Evolutionary conservation across 2,329 filamentous ascomycete species (phyloP).

Genomic region (Colletotrichum sp.): DNA sequence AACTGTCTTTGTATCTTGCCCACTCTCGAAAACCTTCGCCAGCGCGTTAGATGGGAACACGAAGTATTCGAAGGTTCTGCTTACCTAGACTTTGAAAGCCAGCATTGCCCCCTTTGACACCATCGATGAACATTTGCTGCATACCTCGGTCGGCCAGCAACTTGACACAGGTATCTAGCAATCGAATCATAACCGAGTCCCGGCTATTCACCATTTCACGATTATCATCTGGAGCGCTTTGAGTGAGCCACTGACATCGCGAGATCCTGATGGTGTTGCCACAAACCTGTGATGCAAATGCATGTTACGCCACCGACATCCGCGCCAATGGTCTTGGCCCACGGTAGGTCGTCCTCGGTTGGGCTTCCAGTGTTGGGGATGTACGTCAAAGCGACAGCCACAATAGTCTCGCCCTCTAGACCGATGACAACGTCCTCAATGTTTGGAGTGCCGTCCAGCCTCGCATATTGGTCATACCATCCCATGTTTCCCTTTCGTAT

Average conservation of each 20-base stretch:
- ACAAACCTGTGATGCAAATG: slow-evolving; percentile 62
- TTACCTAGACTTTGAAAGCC: slow-evolving; percentile 59
- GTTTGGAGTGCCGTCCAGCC: slow-evolving; percentile 51
- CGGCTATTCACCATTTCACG: slow-evolving; percentile 46
- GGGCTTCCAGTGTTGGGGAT: slow-evolving; percentile 50
- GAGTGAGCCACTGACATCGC: not conserved
- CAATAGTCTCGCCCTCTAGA: slow-evolving; percentile 50
- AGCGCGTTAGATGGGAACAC: not conserved
- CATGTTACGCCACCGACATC: slow-evolving; percentile 65
- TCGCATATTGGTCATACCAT: slow-evolving; percentile 65
- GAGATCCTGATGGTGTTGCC: not conserved
- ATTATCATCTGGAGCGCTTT: slow-evolving; percentile 43
- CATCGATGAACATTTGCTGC: slow-evolving; percentile 61
- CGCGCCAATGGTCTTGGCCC: slow-evolving; percentile 54
- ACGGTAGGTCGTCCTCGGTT: slow-evolving; percentile 57
- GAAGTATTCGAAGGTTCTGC: slow-evolving; percentile 15
- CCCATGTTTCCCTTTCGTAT: slow-evolving; percentile 53
- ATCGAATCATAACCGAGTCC: slow-evolving; percentile 56
- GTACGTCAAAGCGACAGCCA: slow-evolving; percentile 62
- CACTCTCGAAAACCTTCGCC: slow-evolving; percentile 60
- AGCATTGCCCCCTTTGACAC: slow-evolving; percentile 54
- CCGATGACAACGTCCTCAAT: slow-evolving; percentile 61
- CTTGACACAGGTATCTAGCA: slow-evolving; percentile 58
- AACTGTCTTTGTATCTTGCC: slow-evolving; percentile 62
- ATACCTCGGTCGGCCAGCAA: slow-evolving; percentile 54